A percentile compares a stretch with the other conserved stretches of the same genome.
These are phyloP conservation scores for Backusella mclennaniae DNA, from an alignment of 192 early-diverging fungal genomes.

Conservation along the genomic window DNA sequence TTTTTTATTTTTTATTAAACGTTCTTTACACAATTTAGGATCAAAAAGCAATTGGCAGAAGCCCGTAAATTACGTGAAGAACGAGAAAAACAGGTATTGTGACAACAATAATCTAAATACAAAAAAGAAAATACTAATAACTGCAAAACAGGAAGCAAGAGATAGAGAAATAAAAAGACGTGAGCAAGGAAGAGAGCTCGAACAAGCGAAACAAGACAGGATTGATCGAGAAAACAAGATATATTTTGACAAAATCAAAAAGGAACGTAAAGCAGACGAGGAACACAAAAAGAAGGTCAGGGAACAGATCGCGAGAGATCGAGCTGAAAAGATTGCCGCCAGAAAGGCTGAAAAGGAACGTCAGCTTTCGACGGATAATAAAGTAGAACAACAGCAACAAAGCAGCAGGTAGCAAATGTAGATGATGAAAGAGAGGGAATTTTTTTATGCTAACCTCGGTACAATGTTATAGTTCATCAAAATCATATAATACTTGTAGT, in stretches of 20 bases:
- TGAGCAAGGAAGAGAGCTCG: conserved; percentile 18
- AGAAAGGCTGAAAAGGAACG: neutral
- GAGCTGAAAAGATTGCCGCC: conserved; percentile 15
- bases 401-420: neutral
- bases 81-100: neutral
- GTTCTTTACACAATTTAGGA: neutral
- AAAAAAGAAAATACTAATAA: neutral
- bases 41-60: neutral
- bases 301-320: conserved; percentile 34
- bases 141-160: conserved; percentile 8
- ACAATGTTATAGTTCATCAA: neutral
- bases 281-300: conserved; percentile 22
- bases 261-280: conserved; percentile 26
- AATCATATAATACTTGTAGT: conserved; percentile 4
- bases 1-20: neutral
- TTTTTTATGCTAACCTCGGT: no score
- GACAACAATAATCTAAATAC: neutral
- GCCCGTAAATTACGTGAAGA: conserved; percentile 1
- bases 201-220: conserved; percentile 10
- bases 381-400: neutral
- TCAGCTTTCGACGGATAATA: neutral
- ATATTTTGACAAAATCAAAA: conserved; percentile 28
- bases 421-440: no score
- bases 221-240: conserved; percentile 20
- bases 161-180: conserved; percentile 31